Percentiles rank a stretch among this genome's conserved stretches.
Evolutionary conservation across 2,329 filamentous ascomycete species (phyloP).

Genomic region (Penicillium fuscoglaucum): DNA sequence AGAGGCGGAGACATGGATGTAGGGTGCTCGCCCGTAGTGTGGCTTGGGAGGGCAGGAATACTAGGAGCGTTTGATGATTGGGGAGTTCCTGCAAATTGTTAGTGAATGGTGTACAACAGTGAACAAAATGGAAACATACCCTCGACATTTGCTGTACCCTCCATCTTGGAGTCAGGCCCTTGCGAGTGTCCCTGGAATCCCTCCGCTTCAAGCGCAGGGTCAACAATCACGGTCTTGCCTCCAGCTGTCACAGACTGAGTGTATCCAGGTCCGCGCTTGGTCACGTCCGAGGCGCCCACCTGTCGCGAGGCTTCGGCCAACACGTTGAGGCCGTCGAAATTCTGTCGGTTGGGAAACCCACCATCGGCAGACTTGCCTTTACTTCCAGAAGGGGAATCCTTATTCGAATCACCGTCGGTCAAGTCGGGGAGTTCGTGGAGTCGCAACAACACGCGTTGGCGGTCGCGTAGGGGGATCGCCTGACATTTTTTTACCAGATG

Average conservation of each 20-base stretch:
- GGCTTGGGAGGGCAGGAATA: conserved; percentile 36
- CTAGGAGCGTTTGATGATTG: conserved; percentile 32
- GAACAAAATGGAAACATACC: conserved; percentile 11
- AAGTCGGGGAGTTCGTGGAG: conserved; percentile 68
- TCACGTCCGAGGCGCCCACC: conserved; percentile 58
- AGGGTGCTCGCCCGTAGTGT: conserved; percentile 32
- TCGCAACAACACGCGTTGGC: conserved; percentile 71
- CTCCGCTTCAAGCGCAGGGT: conserved; percentile 45
- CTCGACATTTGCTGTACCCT: conserved; percentile 14
- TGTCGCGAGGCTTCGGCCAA: conserved; percentile 85
- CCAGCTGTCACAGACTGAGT: conserved; percentile 44
- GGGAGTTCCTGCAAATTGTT: conserved; percentile 28
- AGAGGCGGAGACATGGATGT: conserved; percentile 39
- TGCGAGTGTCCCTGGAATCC: conserved; percentile 38
- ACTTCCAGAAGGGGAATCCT: conserved; percentile 39
- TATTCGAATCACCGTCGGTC: conserved; percentile 40
- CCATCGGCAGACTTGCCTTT: conserved; percentile 42
- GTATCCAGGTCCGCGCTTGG: conserved; percentile 44
- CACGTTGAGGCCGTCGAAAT: conserved; percentile 80
- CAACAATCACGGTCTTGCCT: conserved; percentile 45
- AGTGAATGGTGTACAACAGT: conserved; percentile 5
- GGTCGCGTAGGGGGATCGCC: conserved; percentile 71
- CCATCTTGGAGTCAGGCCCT: conserved; percentile 25
- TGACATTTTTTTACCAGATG: conserved; percentile 88
- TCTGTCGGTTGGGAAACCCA: conserved; percentile 53